Conservation (phyloP, 2,329 filamentous ascomycete species). For the Cercospora sesami region DNA sequence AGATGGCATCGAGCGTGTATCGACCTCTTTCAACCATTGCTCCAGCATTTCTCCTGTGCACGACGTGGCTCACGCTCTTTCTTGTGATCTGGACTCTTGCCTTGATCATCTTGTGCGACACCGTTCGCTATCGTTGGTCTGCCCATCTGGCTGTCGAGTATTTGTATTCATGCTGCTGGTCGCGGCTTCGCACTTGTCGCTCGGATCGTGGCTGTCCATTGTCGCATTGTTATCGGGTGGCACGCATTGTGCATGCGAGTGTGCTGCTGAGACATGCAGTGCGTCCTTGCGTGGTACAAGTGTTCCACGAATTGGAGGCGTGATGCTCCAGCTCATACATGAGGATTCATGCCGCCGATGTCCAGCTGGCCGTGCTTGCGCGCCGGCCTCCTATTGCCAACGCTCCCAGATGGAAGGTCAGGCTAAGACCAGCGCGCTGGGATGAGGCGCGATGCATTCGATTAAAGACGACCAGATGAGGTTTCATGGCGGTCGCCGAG, state of each 20-base stretch:
- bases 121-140: not conserved
- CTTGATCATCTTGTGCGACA: not conserved
- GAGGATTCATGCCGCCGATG: not conserved
- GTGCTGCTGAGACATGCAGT: not conserved
- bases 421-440: not conserved
- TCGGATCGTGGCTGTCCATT: not conserved
- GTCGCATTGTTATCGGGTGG: not conserved
- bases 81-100: not conserved
- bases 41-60: not conserved
- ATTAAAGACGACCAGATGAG: not conserved
- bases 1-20: not conserved
- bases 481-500: not conserved
- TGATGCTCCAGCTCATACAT: not conserved
- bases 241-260: slow-evolving; percentile 1
- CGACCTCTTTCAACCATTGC: not conserved
- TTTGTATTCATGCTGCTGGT: not conserved
- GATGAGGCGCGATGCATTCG: not conserved
- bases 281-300: not conserved
- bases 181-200: not conserved
- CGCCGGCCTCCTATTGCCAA: not conserved
- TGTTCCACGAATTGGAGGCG: not conserved
- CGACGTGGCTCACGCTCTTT: not conserved
- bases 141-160: not conserved
- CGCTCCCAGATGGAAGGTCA: not conserved
- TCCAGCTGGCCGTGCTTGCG: not conserved